Percentiles rank a stretch among this genome's conserved stretches.
Conservation (phyloP, 2,329 filamentous ascomycete species). For the Hymenoscyphus infarciens region DNA sequence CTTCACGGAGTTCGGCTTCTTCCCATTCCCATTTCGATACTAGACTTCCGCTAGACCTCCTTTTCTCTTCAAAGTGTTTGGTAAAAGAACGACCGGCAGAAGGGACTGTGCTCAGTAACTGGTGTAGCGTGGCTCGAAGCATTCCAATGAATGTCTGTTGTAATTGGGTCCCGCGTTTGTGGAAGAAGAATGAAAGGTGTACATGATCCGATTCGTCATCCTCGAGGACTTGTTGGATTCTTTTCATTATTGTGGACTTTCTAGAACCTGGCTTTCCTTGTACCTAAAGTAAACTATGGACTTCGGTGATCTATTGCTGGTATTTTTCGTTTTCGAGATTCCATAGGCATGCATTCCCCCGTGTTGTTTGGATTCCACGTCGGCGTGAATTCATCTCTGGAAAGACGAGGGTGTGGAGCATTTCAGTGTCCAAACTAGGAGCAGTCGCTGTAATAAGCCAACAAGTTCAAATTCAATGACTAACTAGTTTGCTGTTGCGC, state of each 20-base stretch:
- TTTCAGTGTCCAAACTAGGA: neutral
- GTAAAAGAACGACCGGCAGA: constrained; percentile 2
- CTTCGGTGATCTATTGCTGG: neutral
- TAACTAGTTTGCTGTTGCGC: neutral
- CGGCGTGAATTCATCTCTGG: neutral
- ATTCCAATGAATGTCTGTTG: neutral
- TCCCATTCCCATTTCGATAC: constrained; percentile 19
- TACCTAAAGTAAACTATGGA: neutral
- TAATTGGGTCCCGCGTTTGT: neutral
- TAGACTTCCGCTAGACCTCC: constrained; percentile 3
- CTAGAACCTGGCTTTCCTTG: neutral
- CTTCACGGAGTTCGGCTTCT: constrained; percentile 8
- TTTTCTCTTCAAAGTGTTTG: constrained; percentile 15
- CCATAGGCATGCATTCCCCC: neutral
- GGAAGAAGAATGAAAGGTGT: neutral
- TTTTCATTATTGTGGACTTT: neutral
- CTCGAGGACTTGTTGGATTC: neutral
- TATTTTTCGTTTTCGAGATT: neutral
- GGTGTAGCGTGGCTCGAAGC: constrained; percentile 32
- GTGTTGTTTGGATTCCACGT: neutral
- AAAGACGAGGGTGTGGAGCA: neutral
- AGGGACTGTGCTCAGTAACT: constrained; percentile 22
- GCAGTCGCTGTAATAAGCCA: neutral
- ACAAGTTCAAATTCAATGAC: neutral
- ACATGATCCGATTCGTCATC: neutral